These are phyloP conservation scores for Lecanicillium sp. DNA, from an alignment of 2,329 filamentous ascomycete species.

Conservation along the genomic window DNA sequence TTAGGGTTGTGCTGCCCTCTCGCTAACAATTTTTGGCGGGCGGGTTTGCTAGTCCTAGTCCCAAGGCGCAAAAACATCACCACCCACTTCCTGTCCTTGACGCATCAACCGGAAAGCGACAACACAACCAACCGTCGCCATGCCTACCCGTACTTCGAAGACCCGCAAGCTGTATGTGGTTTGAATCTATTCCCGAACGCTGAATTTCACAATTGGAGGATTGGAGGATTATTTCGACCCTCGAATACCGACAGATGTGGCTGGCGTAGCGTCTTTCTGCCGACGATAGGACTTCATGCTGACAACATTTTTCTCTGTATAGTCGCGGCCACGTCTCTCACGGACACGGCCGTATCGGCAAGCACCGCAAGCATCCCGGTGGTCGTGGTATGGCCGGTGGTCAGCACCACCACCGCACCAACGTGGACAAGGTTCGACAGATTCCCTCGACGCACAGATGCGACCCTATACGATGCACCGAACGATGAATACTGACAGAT, in stretches of 20 bases:
- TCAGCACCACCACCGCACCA: conserved; percentile 72
- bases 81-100: conserved; percentile 23
- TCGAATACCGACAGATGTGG: conserved; percentile 1
- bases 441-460: conserved; percentile 1
- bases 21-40: conserved; percentile 26
- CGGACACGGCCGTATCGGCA: conserved; percentile 97
- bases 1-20: conserved; percentile 36
- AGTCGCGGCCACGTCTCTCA: conserved; percentile 97
- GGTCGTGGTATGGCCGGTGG: conserved; percentile 90
- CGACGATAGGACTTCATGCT: conserved; percentile 8
- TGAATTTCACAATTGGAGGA: conserved; percentile 3
- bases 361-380: conserved; percentile 90
- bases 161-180: conserved; percentile 68
- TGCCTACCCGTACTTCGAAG: conserved; percentile 69
- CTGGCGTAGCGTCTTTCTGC: conserved; percentile 3
- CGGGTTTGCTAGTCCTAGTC: conserved; percentile 18
- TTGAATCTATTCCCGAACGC: conserved; percentile 8
- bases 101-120: conserved; percentile 32
- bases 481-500: conserved; percentile 18
- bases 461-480: conserved; percentile 5
- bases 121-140: conserved; percentile 42
- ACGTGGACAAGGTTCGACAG: conserved; percentile 69
- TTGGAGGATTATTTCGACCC: background rate
- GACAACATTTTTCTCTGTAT: conserved; percentile 25
- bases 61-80: conserved; percentile 29